phyloP scores from a whole-genome alignment of 2,329 filamentous ascomycete genomes.

The Penicillium nordicum region DNA sequence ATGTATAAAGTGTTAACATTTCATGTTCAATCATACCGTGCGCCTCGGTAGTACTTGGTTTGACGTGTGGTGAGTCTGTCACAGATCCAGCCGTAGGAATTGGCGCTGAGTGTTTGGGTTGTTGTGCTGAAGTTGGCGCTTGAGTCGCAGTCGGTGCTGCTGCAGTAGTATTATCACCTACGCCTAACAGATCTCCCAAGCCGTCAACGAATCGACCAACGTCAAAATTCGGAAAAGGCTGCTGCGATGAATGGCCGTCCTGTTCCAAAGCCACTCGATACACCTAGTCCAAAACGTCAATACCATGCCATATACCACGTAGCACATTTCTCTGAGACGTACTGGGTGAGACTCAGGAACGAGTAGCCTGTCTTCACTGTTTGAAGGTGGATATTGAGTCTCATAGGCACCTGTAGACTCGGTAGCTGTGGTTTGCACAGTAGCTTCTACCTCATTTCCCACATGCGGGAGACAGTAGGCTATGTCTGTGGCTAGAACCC shows the following conservation, averaged over 20 bases:
- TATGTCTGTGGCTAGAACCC: constrained; percentile 31
- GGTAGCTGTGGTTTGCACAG: constrained; percentile 15
- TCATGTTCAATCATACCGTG: background rate
- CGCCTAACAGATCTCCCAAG: constrained; percentile 13
- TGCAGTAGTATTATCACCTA: background rate
- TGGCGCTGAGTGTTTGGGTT: background rate
- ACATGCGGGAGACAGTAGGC: constrained; percentile 26
- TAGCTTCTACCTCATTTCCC: constrained; percentile 9
- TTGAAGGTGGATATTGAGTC: constrained; percentile 38
- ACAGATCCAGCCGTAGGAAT: background rate
- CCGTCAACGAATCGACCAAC: constrained; percentile 17
- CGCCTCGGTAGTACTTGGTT: background rate
- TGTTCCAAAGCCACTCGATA: constrained; percentile 32
- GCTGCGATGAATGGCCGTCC: constrained; percentile 29
- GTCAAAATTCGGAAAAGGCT: constrained; percentile 27
- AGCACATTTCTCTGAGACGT: constrained; percentile 13
- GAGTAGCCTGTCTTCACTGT: constrained; percentile 26
- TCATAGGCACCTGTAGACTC: constrained; percentile 21
- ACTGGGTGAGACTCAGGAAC: constrained; percentile 31
- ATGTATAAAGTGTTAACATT: background rate
- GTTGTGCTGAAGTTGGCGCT: background rate
- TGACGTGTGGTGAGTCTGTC: background rate
- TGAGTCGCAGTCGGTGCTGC: constrained; percentile 10
- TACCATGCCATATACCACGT: background rate
- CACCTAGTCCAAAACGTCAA: constrained; percentile 23